phyloP scores from a whole-genome alignment of 495 filamentous ascomycete species.

The Podospora pseudocomata region DNA sequence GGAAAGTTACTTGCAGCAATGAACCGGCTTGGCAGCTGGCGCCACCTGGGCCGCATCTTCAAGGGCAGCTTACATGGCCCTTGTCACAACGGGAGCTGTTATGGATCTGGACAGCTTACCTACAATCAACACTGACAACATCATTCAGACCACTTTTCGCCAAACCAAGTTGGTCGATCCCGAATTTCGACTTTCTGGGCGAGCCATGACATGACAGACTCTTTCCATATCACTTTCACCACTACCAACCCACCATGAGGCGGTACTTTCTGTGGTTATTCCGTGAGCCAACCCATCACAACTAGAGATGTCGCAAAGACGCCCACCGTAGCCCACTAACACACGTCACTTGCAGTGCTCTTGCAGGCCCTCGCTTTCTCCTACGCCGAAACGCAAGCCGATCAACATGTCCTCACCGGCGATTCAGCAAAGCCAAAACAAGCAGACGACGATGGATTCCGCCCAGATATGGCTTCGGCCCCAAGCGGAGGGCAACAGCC shows the following conservation, averaged over 20 bases:
- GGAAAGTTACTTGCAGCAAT: background rate
- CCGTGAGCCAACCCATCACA: slow-evolving; percentile 32
- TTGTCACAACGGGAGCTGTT: background rate
- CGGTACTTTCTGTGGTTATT: slow-evolving; percentile 39
- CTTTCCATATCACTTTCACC: slow-evolving; percentile 12
- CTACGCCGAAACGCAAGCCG: slow-evolving; percentile 30
- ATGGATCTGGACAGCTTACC: slow-evolving; percentile 8
- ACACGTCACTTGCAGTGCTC: slow-evolving; percentile 38
- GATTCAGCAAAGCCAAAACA: slow-evolving; percentile 23
- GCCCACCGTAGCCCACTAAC: slow-evolving; percentile 22
- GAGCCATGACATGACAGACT: slow-evolving; percentile 24
- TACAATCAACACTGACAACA: background rate
- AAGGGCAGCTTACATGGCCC: background rate
- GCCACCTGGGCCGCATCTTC: background rate
- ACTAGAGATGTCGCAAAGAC: slow-evolving; percentile 1
- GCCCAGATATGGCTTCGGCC: slow-evolving; percentile 27
- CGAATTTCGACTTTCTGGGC: background rate
- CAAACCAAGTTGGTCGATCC: background rate
- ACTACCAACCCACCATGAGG: slow-evolving; percentile 36
- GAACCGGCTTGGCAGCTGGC: background rate
- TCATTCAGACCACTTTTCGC: slow-evolving; percentile 1
- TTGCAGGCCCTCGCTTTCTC: slow-evolving; percentile 41
- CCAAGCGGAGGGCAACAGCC: background rate
- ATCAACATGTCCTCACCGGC: slow-evolving; percentile 34
- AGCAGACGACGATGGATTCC: slow-evolving; percentile 26